phyloP scores from a whole-genome alignment of 169 alveolate genomes.

The Plasmodium fragile region DNA sequence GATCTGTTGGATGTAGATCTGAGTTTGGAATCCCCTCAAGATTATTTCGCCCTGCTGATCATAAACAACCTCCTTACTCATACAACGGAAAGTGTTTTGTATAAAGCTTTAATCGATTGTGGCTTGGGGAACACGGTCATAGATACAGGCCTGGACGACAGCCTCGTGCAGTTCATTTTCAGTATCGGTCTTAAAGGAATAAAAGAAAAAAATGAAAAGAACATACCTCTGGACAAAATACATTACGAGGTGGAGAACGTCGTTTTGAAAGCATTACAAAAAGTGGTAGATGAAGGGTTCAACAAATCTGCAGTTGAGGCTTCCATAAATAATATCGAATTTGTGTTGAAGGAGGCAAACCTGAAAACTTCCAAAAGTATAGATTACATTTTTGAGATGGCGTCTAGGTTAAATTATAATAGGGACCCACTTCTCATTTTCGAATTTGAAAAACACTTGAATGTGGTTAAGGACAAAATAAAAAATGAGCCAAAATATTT shows the following conservation, averaged over 20 bases:
- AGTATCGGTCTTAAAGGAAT: conserved; percentile 73
- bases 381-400: conserved; percentile 57
- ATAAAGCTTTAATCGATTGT: conserved; percentile 56
- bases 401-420: conserved; percentile 46
- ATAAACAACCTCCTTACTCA: conserved; percentile 47
- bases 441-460: conserved; percentile 54
- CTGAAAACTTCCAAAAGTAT: conserved; percentile 65
- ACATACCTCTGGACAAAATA: conserved; percentile 21
- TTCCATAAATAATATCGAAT: conserved; percentile 83
- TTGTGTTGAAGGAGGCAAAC: conserved; percentile 79
- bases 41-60: conserved; percentile 54
- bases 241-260: conserved; percentile 79
- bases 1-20: conserved; percentile 24
- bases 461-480: conserved; percentile 32
- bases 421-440: conserved; percentile 58
- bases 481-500: conserved; percentile 78
- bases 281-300: conserved; percentile 80
- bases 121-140: conserved; percentile 83
- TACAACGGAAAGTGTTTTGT: conserved; percentile 63
- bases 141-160: conserved; percentile 79
- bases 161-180: conserved; percentile 43
- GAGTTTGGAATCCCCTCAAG: conserved; percentile 64
- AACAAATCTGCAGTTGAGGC: conserved; percentile 85
- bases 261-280: conserved; percentile 77
- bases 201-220: conserved; percentile 50